Conservation (phyloP, 768 basidiomycete species). For the Collybiopsis confluens region DNA sequence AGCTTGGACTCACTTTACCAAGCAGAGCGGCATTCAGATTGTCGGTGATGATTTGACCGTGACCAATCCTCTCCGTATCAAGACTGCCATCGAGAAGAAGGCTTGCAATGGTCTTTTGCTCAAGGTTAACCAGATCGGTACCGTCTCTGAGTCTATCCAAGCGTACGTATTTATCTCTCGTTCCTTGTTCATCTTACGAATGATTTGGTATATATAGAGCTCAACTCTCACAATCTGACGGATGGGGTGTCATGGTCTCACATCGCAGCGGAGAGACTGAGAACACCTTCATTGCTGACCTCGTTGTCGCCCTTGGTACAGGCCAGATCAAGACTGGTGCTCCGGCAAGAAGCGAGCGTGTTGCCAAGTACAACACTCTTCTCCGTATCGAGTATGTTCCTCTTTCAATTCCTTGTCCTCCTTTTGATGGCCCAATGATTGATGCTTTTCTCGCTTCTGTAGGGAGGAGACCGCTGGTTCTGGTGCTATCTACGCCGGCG, state of each 20-base stretch:
- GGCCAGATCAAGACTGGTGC: slow-evolving; percentile 99
- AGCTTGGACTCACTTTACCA: slow-evolving; percentile 92
- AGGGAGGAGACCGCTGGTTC: slow-evolving; percentile 74
- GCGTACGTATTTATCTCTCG: slow-evolving; percentile 56
- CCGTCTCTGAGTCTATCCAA: slow-evolving; percentile 97
- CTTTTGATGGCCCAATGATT: slow-evolving; percentile 9
- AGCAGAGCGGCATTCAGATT: slow-evolving; percentile 76
- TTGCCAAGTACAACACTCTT: slow-evolving; percentile 89
- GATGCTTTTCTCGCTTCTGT: slow-evolving; percentile 6
- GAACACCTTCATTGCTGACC: slow-evolving; percentile 94
- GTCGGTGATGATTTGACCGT: slow-evolving; percentile 97
- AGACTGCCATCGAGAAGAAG: slow-evolving; percentile 99
- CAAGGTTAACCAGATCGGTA: slow-evolving; percentile 99
- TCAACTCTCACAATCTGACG: slow-evolving; percentile 91
- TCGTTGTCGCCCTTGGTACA: slow-evolving; percentile 86
- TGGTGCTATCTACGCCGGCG: slow-evolving; percentile 70
- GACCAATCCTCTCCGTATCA: slow-evolving; percentile 95
- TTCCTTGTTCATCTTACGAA: background rate
- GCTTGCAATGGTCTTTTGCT: slow-evolving; percentile 97
- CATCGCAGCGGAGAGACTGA: slow-evolving; percentile 99
- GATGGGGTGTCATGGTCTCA: slow-evolving; percentile 99
- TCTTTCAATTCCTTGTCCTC: background rate
- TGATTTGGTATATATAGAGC: slow-evolving; percentile 46
- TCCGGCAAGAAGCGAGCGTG: slow-evolving; percentile 92
- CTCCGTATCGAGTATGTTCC: slow-evolving; percentile 81